phyloP scores from a whole-genome alignment of 164 flowering plant genomes.

The Vitis vinifera region ASM3070453v1 NC_081818.1:28192501-28193000 shows the following conservation, averaged over 20 bases:
- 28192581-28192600: conserved; percentile 57
- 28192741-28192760: not conserved
- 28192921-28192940: not conserved
- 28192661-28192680: conserved; percentile 44
- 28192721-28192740: not conserved
- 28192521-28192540: conserved; percentile 72
- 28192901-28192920: not conserved
- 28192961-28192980: too few relatives aligned
- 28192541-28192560: conserved; percentile 65
- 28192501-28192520: conserved; percentile 9
- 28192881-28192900: conserved; percentile 30
- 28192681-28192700: conserved; percentile 69
- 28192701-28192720: not conserved
- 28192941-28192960: too few relatives aligned
- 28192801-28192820: conserved; percentile 25
- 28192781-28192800: conserved; percentile 38
- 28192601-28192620: conserved; percentile 23
- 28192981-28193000: too few relatives aligned
- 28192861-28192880: conserved; percentile 20
- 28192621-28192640: conserved; percentile 7
- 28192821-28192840: conserved; percentile 12
- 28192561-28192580: conserved; percentile 40
- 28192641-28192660: conserved; percentile 10
- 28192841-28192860: conserved; percentile 14
- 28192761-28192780: conserved; percentile 15